phyloP scores from a whole-genome alignment of 2,329 filamentous ascomycete genomes.

The Cladosporium sp. region DNA sequence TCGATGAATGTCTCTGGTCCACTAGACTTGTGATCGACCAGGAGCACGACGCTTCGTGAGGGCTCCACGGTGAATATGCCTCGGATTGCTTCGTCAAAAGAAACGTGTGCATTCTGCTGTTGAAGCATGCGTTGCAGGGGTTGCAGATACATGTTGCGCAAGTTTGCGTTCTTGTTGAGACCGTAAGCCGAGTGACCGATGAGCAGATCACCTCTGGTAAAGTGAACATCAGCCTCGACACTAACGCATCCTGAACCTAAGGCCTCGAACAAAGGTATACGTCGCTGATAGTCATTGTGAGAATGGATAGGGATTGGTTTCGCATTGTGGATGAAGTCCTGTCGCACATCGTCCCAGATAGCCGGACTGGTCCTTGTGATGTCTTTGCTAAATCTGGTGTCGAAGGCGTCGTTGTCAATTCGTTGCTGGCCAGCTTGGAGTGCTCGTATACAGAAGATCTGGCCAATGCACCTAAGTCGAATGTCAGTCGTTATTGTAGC shows the following conservation, averaged over 20 bases:
- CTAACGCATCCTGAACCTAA: conserved; percentile 51
- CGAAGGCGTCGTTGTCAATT: not conserved
- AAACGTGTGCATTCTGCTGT: not conserved
- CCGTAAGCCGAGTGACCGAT: conserved; percentile 51
- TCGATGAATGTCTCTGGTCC: not conserved
- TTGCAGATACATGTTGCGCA: conserved; percentile 50
- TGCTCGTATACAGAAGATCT: not conserved
- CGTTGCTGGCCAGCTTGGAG: not conserved
- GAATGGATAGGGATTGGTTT: conserved; percentile 54
- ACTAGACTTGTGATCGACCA: not conserved
- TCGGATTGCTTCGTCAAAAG: not conserved
- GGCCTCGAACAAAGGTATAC: conserved; percentile 52
- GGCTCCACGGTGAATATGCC: not conserved
- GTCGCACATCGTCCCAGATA: not conserved
- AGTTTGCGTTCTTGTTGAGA: conserved; percentile 44
- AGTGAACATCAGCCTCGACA: conserved; percentile 57
- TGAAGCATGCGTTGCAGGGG: conserved; percentile 54
- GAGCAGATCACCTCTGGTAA: conserved; percentile 45
- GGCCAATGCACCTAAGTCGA: not conserved
- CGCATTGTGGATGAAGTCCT: conserved; percentile 32
- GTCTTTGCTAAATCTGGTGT: not conserved
- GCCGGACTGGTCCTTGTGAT: not conserved
- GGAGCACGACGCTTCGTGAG: not conserved
- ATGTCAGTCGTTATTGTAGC: not conserved
- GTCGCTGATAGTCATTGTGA: conserved; percentile 58